These are phyloP conservation scores for Lodderomyces metapsilosis DNA, from an alignment of 1,139 yeast species.

Conservation along the genomic window DNA sequence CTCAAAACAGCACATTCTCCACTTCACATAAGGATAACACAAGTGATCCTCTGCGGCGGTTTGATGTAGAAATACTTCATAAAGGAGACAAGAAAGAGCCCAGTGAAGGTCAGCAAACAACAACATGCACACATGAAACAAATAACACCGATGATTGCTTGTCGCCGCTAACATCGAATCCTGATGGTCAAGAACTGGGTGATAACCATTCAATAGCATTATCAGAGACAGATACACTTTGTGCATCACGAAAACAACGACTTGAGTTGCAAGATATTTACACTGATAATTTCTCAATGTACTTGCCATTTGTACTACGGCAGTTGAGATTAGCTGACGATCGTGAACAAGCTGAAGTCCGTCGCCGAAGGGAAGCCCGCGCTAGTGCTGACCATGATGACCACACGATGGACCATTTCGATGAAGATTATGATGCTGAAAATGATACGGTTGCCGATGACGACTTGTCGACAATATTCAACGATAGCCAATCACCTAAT, in stretches of 20 bases:
- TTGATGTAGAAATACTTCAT: conserved; percentile 9
- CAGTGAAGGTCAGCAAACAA: neutral
- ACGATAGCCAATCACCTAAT: conserved; percentile 15
- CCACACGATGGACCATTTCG: neutral
- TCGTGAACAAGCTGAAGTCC: conserved; percentile 3
- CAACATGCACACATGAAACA: neutral
- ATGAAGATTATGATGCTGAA: conserved; percentile 8
- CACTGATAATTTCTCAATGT: conserved; percentile 37
- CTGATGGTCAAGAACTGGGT: conserved; percentile 2
- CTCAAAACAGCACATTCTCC: conserved; percentile 7
- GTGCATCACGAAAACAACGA: conserved; percentile 20
- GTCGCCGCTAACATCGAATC: conserved; percentile 4
- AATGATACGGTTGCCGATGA: conserved; percentile 15
- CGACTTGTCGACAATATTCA: conserved; percentile 24
- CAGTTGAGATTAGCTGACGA: conserved; percentile 21
- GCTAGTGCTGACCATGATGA: neutral
- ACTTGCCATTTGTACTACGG: conserved; percentile 37
- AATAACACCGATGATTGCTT: conserved; percentile 3
- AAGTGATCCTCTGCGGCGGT: neutral
- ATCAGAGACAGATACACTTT: conserved; percentile 27
- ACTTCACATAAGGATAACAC: neutral
- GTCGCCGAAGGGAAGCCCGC: neutral
- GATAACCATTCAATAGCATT: conserved; percentile 14
- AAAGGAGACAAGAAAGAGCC: conserved; percentile 2
- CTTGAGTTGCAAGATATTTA: conserved; percentile 36